Conservation (phyloP, 805 yeast genomes). For the Lipomyces chichibuensis region DNA sequence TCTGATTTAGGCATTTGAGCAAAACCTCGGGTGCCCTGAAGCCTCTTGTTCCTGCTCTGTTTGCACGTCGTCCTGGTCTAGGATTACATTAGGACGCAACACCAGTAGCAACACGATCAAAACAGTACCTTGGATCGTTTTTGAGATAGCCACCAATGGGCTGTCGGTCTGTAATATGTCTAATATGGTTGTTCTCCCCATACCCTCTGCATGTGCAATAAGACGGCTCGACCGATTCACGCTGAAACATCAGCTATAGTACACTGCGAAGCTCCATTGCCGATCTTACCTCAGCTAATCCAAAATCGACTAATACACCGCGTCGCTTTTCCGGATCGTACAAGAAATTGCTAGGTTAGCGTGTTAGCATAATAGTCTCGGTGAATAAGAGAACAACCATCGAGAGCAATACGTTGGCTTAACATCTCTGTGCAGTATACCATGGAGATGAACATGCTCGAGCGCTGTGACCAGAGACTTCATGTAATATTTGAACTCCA, state of each 20-base stretch:
- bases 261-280: background rate
- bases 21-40: constrained; percentile 93
- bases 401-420: constrained; percentile 63
- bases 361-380: constrained; percentile 39
- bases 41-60: constrained; percentile 96
- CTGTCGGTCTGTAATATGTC: constrained; percentile 42
- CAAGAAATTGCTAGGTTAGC: constrained; percentile 61
- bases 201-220: constrained; percentile 33
- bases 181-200: constrained; percentile 32
- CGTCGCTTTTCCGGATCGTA: constrained; percentile 65
- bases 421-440: constrained; percentile 89
- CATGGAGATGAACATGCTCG: constrained; percentile 70
- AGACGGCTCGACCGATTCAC: constrained; percentile 29
- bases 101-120: background rate
- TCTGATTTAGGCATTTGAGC: constrained; percentile 81
- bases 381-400: constrained; percentile 30
- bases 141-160: constrained; percentile 73
- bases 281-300: constrained; percentile 69
- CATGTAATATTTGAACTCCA: constrained; percentile 81
- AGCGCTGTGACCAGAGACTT: constrained; percentile 77
- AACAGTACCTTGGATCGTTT: constrained; percentile 65
- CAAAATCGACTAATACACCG: constrained; percentile 91
- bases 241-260: constrained; percentile 4
- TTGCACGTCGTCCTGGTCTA: constrained; percentile 81
- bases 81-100: background rate